Evolutionary conservation across 805 yeast species (phyloP), one percentile per base, ranked within the genome.

Genomic region (Gaillardinia entomophila): DNA sequence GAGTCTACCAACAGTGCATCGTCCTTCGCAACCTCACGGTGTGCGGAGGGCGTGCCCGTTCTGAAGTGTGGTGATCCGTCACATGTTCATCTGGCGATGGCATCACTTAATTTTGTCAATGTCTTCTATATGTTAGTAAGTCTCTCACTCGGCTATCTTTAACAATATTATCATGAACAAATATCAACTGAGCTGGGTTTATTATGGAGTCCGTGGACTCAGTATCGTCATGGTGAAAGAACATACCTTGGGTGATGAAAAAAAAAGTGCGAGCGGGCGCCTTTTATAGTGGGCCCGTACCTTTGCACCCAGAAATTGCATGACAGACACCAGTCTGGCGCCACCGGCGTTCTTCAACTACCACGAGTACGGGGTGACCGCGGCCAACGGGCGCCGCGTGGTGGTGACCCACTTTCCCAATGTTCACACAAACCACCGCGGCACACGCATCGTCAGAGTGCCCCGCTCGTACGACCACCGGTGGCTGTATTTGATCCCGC

Each of bases 331-430:
- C n/a, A n/a, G n/a, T n/a, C n/a, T n/a, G n/a, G 12, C 13, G 20
- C 41, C 28, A 15, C 41, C 56, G 15, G 38, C 37, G 34, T 79
- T 76, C 49, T 82, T 78, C 67, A 82, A 82, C 49, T 80, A 79
- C 44, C 86, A 82, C 47, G 89, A 82, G 49, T 77, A 62, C 46
- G 43, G 71, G 3, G 57, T 60, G 10, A 47, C 51, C 3, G 54
- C 19, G 12, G 31, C 25, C 12, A 55, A 26, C 27, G 59, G 49
- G 23, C 45, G 47, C 19, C 54, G 71, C 2, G 43, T 78, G 8
- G 71, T 75, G 14, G 53, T 78, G 7, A 79, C 80, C 20, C 89
- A 82, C 53, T 82, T 79, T 47, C 88, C 87, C 4, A 78, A 79
- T 42, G n/a, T n/a, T n/a, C n/a, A n/a, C n/a, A n/a, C n/a, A n/a